Conservation (phyloP, 495 filamentous ascomycete species). For the Jackrogersella minutella region DNA sequence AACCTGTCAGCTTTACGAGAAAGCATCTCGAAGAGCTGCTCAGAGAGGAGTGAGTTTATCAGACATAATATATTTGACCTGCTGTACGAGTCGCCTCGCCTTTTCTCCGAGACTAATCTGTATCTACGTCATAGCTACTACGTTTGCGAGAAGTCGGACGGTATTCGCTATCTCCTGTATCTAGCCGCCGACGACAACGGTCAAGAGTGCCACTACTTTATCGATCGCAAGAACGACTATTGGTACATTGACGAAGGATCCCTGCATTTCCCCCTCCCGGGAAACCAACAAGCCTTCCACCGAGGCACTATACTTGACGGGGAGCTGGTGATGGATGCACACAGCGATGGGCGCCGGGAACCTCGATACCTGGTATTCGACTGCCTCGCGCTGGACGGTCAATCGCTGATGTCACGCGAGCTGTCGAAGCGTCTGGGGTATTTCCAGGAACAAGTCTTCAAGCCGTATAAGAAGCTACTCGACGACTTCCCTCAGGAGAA, state of each 20-base stretch:
- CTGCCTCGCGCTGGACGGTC: constrained; percentile 82
- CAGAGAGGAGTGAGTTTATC: constrained; percentile 67
- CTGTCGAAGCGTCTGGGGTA: constrained; percentile 90
- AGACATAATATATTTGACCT: background rate
- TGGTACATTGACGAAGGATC: constrained; percentile 71
- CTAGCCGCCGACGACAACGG: constrained; percentile 69
- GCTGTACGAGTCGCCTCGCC: background rate
- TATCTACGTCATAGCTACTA: constrained; percentile 69
- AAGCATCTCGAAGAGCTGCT: constrained; percentile 80
- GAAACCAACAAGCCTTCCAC: constrained; percentile 72
- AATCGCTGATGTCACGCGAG: constrained; percentile 73
- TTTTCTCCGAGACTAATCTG: constrained; percentile 4
- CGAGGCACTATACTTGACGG: constrained; percentile 86
- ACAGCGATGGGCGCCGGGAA: constrained; percentile 66
- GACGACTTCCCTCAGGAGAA: constrained; percentile 73
- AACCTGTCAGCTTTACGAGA: constrained; percentile 88
- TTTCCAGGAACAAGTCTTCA: constrained; percentile 78
- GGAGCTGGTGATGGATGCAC: constrained; percentile 84
- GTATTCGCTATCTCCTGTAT: constrained; percentile 93
- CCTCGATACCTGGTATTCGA: constrained; percentile 93
- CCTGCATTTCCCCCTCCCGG: constrained; percentile 80
- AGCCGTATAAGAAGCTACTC: constrained; percentile 79
- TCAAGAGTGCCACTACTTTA: constrained; percentile 72
- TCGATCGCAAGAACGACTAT: constrained; percentile 97
- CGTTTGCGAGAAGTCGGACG: constrained; percentile 98